Conservation (phyloP, 129 eudicot genomes). For the Flaveria linearis region DNA sequence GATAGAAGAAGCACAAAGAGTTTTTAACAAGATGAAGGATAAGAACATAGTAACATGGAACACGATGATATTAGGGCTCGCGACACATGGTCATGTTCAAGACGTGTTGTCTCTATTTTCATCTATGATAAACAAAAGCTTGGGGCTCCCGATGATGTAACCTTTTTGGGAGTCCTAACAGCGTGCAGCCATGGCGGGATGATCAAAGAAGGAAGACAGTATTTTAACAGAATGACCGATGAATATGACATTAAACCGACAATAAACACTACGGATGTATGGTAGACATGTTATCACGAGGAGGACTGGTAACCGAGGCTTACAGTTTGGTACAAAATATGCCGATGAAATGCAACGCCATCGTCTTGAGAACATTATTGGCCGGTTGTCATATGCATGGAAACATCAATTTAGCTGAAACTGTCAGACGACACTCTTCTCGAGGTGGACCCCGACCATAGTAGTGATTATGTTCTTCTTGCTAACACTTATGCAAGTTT, state of each 20-base stretch:
- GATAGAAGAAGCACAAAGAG: constrained; percentile 37
- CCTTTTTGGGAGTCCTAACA: constrained; percentile 50
- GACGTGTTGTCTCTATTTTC: constrained; percentile 44
- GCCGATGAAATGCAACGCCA: constrained; percentile 55
- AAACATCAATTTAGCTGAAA: constrained; percentile 43
- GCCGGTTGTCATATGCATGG: constrained; percentile 51
- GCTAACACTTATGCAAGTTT: constrained; percentile 51
- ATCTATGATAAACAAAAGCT: constrained; percentile 31
- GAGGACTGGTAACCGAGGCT: constrained; percentile 50
- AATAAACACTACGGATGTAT: constrained; percentile 55
- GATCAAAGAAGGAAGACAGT: constrained; percentile 49
- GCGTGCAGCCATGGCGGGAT: constrained; percentile 67
- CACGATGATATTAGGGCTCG: constrained; percentile 49
- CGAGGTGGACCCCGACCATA: constrained; percentile 53
- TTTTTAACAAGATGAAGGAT: constrained; percentile 29
- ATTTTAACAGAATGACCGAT: constrained; percentile 36
- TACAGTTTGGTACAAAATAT: constrained; percentile 40
- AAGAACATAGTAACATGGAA: constrained; percentile 54
- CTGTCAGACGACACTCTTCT: constrained; percentile 43
- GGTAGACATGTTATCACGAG: constrained; percentile 61
- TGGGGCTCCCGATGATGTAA: constrained; percentile 36
- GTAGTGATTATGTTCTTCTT: constrained; percentile 55
- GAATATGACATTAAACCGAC: constrained; percentile 36
- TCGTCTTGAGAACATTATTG: constrained; percentile 51
- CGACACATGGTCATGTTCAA: constrained; percentile 41